These are phyloP conservation scores for Trichoderma atrobrunneum DNA, from an alignment of 2,329 filamentous ascomycete genomes.

Conservation along the genomic window DNA sequence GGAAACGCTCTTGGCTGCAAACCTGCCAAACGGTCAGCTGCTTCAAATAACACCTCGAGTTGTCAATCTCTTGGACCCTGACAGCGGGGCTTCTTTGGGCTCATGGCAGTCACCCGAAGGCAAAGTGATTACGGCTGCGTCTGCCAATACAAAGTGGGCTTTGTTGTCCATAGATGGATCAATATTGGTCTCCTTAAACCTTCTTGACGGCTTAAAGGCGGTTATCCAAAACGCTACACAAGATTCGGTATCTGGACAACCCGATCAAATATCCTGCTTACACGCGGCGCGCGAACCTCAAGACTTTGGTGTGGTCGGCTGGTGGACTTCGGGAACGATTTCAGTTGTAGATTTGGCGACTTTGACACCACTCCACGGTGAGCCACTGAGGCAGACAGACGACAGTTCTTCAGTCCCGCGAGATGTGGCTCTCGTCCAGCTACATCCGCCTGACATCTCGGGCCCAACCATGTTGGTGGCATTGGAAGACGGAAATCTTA, in stretches of 20 bases:
- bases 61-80: constrained; percentile 61
- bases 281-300: constrained; percentile 65
- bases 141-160: constrained; percentile 67
- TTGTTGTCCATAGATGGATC: constrained; percentile 75
- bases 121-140: constrained; percentile 71
- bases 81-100: constrained; percentile 52
- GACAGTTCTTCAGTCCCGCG: constrained; percentile 78
- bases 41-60: constrained; percentile 72
- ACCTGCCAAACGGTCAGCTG: constrained; percentile 60
- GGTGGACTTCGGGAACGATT: constrained; percentile 81
- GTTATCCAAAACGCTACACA: constrained; percentile 59
- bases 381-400: constrained; percentile 56
- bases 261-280: constrained; percentile 80
- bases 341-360: constrained; percentile 68
- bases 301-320: constrained; percentile 74
- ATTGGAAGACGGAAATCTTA: constrained; percentile 87
- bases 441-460: constrained; percentile 59
- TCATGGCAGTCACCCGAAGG: constrained; percentile 55
- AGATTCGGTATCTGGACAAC: constrained; percentile 35
- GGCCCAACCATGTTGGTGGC: constrained; percentile 80
- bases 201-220: constrained; percentile 56
- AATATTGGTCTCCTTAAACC: constrained; percentile 65
- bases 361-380: constrained; percentile 63
- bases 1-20: constrained; percentile 69
- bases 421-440: constrained; percentile 73